Conservation (phyloP, 108 stramenopile species). For the Epithemia pelagica region DNA sequence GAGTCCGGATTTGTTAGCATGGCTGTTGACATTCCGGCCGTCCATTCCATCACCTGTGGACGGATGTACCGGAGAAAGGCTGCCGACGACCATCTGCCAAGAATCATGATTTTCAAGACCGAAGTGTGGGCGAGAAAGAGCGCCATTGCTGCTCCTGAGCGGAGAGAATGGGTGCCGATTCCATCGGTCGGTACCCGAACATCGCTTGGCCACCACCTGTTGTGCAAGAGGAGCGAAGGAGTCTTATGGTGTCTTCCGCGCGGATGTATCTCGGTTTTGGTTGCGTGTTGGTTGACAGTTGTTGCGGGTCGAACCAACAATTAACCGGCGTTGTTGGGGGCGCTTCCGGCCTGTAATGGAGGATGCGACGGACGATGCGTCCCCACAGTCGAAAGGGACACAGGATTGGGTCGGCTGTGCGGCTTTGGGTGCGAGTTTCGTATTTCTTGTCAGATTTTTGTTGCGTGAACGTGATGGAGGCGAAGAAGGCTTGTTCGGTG, state of each 20-base stretch:
- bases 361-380: not conserved
- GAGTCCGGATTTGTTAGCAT: not conserved
- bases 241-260: not conserved
- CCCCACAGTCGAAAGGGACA: not conserved
- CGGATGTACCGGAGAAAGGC: not conserved
- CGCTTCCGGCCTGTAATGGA: not conserved
- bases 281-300: not conserved
- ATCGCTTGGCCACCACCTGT: not conserved
- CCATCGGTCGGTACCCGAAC: not conserved
- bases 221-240: not conserved
- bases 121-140: not conserved
- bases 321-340: not conserved
- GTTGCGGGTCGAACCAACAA: not conserved
- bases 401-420: not conserved
- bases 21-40: not conserved
- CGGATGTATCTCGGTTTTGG: not conserved
- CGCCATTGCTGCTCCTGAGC: not conserved
- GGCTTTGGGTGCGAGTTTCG: not conserved
- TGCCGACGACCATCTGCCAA: not conserved
- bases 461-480: not conserved
- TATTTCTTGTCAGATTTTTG: not conserved
- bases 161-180: not conserved
- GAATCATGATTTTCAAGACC: not conserved
- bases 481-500: not conserved
- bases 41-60: conserved; percentile 1